These are phyloP conservation scores for Arthrobotrys megalospora DNA, from an alignment of 2,329 filamentous ascomycete species.

Conservation along the genomic window DNA sequence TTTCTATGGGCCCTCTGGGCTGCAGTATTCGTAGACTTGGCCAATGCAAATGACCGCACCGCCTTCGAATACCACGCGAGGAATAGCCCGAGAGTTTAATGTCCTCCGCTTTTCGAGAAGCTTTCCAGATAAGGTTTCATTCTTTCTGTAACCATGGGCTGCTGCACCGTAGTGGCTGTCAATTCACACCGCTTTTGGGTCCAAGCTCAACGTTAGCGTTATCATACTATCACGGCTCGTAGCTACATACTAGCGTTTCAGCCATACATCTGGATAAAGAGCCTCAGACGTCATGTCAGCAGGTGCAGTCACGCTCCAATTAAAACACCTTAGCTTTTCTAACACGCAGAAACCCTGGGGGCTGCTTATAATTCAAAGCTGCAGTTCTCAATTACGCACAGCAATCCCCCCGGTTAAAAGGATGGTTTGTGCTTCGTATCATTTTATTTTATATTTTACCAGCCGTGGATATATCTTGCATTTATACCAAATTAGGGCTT, in stretches of 20 bases:
- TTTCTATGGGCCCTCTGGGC: slow-evolving; percentile 13
- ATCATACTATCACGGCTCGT: slow-evolving; percentile 41
- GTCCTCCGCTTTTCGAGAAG: slow-evolving; percentile 36
- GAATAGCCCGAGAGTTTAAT: slow-evolving; percentile 52
- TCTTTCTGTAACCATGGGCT: slow-evolving; percentile 27
- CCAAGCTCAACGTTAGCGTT: slow-evolving; percentile 24
- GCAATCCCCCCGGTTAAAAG: slow-evolving; percentile 54
- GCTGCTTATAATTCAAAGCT: slow-evolving; percentile 30
- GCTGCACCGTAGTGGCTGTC: slow-evolving; percentile 8
- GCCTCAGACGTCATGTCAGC: slow-evolving; percentile 61
- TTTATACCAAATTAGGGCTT: slow-evolving; percentile 44
- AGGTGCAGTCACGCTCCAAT: slow-evolving; percentile 53
- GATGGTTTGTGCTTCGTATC: slow-evolving; percentile 39
- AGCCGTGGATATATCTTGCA: slow-evolving; percentile 48
- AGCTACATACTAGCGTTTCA: slow-evolving; percentile 53
- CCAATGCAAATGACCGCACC: slow-evolving; percentile 28
- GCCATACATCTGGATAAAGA: slow-evolving; percentile 60
- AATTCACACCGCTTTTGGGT: slow-evolving; percentile 19
- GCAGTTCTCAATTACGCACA: slow-evolving; percentile 18
- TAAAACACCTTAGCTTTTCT: slow-evolving; percentile 16
- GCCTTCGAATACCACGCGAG: slow-evolving; percentile 47
- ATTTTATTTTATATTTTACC: slow-evolving; percentile 61
- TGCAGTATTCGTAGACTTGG: slow-evolving; percentile 30
- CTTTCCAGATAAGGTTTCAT: slow-evolving; percentile 23
- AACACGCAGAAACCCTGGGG: slow-evolving; percentile 25